These are phyloP conservation scores for Chalciporus pseudorubinellus DNA, from an alignment of 768 basidiomycete genomes.

Conservation along the genomic window DNA sequence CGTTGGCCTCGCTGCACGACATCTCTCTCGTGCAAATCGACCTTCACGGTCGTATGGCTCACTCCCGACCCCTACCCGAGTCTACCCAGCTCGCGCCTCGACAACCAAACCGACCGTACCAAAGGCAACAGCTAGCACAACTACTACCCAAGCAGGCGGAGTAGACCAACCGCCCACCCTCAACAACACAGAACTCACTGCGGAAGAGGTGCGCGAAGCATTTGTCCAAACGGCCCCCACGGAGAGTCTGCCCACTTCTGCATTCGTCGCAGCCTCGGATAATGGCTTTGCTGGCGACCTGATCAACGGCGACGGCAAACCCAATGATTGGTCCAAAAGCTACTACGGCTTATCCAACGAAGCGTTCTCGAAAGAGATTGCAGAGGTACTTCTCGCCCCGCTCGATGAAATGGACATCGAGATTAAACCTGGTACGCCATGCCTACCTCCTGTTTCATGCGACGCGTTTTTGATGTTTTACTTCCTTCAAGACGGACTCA, in stretches of 20 bases:
- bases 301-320: constrained; percentile 14
- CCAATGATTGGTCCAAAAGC: constrained; percentile 84
- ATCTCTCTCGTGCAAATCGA: background rate
- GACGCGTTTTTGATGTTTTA: background rate
- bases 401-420: too few species aligned
- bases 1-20: constrained; percentile 11
- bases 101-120: constrained; percentile 20
- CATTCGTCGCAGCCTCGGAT: background rate
- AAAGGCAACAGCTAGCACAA: constrained; percentile 34
- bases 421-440: constrained; percentile 14
- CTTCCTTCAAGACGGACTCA: constrained; percentile 67
- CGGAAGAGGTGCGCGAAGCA: constrained; percentile 13
- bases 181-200: constrained; percentile 14
- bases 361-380: constrained; percentile 75
- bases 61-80: constrained; percentile 17
- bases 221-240: constrained; percentile 13
- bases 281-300: constrained; percentile 28
- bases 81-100: constrained; percentile 23
- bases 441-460: background rate
- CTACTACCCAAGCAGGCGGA: constrained; percentile 19
- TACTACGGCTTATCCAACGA: constrained; percentile 77
- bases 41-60: constrained; percentile 17
- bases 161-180: constrained; percentile 14
- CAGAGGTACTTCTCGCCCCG: constrained; percentile 36
- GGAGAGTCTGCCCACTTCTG: constrained; percentile 4